Evolutionary conservation across 352 stramenopile species (phyloP).

Genomic region (Saprolegnia parasitica): DNA sequence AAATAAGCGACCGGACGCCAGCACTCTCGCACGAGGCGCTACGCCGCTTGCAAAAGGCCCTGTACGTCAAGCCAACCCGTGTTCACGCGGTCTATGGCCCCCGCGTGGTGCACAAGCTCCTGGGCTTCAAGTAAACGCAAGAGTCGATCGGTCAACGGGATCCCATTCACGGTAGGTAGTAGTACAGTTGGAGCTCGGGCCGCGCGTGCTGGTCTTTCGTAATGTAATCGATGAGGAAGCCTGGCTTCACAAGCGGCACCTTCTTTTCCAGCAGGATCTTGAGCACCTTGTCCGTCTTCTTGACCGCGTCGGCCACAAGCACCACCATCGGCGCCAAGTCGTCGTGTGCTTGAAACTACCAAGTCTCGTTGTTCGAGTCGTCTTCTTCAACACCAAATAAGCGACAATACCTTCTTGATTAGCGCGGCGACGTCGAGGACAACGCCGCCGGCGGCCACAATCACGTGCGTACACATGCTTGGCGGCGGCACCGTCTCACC

Average conservation of each 20-base stretch:
- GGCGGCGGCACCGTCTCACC: slow-evolving; percentile 63
- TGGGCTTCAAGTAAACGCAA: slow-evolving; percentile 13
- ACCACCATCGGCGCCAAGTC: slow-evolving; percentile 37
- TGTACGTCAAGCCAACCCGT: not conserved
- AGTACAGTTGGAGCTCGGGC: slow-evolving; percentile 31
- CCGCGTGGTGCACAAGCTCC: not conserved
- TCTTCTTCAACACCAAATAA: not conserved
- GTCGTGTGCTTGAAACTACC: not conserved
- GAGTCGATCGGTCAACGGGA: too few relatives aligned
- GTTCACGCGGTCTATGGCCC: not conserved
- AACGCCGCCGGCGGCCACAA: slow-evolving; percentile 47
- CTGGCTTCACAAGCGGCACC: slow-evolving; percentile 70
- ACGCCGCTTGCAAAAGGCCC: not conserved
- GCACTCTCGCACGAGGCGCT: not conserved
- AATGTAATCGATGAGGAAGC: slow-evolving; percentile 81
- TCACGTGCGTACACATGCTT: slow-evolving; percentile 78
- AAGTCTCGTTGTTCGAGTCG: not conserved
- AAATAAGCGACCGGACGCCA: not conserved
- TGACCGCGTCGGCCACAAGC: slow-evolving; percentile 37
- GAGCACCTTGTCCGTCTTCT: slow-evolving; percentile 43
- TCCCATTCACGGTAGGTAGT: not conserved
- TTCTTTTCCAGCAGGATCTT: slow-evolving; percentile 62
- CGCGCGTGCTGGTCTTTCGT: slow-evolving; percentile 70
- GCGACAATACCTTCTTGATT: not conserved
- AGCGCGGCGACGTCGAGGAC: slow-evolving; percentile 34